A percentile compares a stretch with the other conserved stretches of the same genome.
Evolutionary conservation across 1,284 basidiomycete genomes (phyloP).

Genomic region (Malassezia obtusa): DNA sequence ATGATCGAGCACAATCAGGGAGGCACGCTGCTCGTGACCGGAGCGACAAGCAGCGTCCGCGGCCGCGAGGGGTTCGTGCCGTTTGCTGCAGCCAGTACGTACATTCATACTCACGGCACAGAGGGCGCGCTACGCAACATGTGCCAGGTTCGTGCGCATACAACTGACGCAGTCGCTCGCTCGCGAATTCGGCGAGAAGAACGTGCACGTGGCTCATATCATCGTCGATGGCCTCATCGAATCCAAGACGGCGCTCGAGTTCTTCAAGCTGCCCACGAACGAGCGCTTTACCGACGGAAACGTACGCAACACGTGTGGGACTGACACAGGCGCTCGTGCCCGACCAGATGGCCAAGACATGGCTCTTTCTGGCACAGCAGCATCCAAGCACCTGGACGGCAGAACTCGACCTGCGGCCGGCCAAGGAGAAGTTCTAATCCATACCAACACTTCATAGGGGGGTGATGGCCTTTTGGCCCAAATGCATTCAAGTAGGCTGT

Average conservation of each 20-base stretch:
- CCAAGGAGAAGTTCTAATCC: constrained; percentile 27
- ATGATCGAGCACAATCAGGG: constrained; percentile 21
- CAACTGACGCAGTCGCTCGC: constrained; percentile 20
- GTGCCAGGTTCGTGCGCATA: neutral
- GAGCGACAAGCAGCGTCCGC: constrained; percentile 26
- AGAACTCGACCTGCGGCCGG: constrained; percentile 33
- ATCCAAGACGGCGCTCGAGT: constrained; percentile 22
- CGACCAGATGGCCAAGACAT: constrained; percentile 34
- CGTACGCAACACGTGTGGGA: constrained; percentile 15
- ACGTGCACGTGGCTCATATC: constrained; percentile 31
- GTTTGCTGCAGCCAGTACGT: constrained; percentile 27
- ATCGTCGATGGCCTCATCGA: constrained; percentile 36
- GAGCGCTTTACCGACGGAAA: constrained; percentile 23
- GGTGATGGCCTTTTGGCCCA: neutral
- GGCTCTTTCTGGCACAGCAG: constrained; percentile 36
- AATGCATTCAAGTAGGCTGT: neutral
- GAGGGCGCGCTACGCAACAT: neutral
- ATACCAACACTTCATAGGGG: neutral
- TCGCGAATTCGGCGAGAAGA: constrained; percentile 23
- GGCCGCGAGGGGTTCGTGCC: constrained; percentile 32
- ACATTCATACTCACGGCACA: neutral
- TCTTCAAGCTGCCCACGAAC: constrained; percentile 23
- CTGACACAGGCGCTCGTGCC: constrained; percentile 22
- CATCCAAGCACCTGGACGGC: constrained; percentile 27
- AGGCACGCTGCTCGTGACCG: constrained; percentile 30